A percentile compares a stretch with the other conserved stretches of the same genome.
Evolutionary conservation across 2,329 filamentous ascomycete genomes (phyloP).

Genomic region (Ophiostoma quercus): DNA sequence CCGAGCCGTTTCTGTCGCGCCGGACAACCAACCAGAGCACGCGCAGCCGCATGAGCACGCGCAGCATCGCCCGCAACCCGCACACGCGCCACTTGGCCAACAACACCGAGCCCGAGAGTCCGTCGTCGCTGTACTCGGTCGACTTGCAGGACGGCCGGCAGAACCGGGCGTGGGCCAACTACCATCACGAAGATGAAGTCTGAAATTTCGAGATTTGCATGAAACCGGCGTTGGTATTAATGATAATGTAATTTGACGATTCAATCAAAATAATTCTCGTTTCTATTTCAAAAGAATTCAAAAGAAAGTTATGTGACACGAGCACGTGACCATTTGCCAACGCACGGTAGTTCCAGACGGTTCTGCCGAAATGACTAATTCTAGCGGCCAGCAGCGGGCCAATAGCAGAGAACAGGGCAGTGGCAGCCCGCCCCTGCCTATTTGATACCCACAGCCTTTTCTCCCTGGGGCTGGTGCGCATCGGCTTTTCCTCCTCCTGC

Average conservation of each 20-base stretch:
- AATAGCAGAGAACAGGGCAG: not conserved
- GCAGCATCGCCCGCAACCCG: not conserved
- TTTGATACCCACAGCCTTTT: slow-evolving; percentile 1
- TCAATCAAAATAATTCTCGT: not conserved
- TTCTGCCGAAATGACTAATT: slow-evolving; percentile 8
- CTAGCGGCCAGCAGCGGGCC: not conserved
- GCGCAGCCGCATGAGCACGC: not conserved
- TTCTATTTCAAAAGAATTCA: not conserved
- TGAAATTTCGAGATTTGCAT: not conserved
- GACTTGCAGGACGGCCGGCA: slow-evolving; percentile 11
- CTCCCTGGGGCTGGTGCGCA: not conserved
- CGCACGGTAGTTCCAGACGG: not conserved
- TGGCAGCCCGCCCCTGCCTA: not conserved
- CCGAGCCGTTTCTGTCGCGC: not conserved
- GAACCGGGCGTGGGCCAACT: not conserved
- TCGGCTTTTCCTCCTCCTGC: not conserved
- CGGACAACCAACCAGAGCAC: not conserved
- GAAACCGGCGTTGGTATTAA: not conserved
- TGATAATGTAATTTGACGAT: slow-evolving; percentile 8
- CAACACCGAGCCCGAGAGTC: not conserved
- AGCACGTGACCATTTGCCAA: not conserved
- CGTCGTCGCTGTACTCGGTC: slow-evolving; percentile 19
- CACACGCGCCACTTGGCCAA: not conserved
- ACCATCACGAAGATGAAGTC: not conserved
- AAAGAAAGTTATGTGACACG: not conserved